These are phyloP conservation scores for Calonectria henricotiae DNA, from an alignment of 2,329 filamentous ascomycete genomes.

Conservation along the genomic window DNA sequence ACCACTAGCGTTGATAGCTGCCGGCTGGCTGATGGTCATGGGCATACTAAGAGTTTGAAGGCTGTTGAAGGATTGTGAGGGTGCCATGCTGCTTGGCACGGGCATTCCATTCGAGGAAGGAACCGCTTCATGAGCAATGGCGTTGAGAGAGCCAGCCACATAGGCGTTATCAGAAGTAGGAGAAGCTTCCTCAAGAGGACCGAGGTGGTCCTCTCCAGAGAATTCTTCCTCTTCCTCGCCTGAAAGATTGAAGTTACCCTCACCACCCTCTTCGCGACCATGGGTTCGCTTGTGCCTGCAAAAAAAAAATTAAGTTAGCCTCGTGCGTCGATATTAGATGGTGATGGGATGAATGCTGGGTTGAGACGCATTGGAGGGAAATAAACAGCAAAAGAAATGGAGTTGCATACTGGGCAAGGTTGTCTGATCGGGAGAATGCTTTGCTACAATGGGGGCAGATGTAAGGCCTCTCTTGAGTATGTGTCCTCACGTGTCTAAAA, in stretches of 20 bases:
- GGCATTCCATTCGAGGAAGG: constrained; percentile 44
- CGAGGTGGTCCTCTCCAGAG: constrained; percentile 87
- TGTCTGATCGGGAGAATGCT: constrained; percentile 98
- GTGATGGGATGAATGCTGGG: too few relatives aligned
- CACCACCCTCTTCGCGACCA: constrained; percentile 75
- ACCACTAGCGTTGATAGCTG: constrained; percentile 63
- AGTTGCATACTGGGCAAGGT: constrained; percentile 90
- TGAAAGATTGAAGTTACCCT: constrained; percentile 74
- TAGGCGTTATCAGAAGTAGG: constrained; percentile 81
- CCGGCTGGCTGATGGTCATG: constrained; percentile 74
- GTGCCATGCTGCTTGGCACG: constrained; percentile 43
- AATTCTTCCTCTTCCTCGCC: constrained; percentile 91
- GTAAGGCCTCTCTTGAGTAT: constrained; percentile 99
- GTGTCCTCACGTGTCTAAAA: constrained; percentile 94
- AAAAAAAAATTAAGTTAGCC: constrained; percentile 37
- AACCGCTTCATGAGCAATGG: constrained; percentile 58
- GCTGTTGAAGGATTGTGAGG: constrained; percentile 68
- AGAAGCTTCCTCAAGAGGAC: constrained; percentile 84
- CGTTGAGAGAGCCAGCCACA: constrained; percentile 68
- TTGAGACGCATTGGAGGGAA: too few relatives aligned
- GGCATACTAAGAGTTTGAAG: constrained; percentile 77
- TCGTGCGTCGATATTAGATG: background rate
- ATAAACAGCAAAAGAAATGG: constrained; percentile 59
- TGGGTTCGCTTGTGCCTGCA: constrained; percentile 86
- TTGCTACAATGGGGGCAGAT: constrained; percentile 98